Conservation (phyloP, 2,329 filamentous ascomycete species). For the Monilinia aucupariae region DNA sequence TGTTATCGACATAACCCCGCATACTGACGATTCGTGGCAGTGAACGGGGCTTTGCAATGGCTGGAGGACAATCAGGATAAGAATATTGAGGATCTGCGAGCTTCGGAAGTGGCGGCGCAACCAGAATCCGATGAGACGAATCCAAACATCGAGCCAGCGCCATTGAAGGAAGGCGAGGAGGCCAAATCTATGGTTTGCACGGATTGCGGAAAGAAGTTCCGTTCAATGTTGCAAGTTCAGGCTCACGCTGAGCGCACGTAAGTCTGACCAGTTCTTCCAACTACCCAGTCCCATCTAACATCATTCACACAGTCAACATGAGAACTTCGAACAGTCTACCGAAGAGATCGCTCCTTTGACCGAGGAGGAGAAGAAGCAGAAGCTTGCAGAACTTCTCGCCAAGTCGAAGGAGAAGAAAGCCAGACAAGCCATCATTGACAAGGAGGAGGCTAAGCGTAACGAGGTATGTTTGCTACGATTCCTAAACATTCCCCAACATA, state of each 20-base stretch:
- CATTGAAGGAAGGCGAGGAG: constrained; percentile 63
- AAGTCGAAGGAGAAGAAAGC: constrained; percentile 69
- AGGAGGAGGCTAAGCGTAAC: constrained; percentile 76
- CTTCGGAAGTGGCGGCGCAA: constrained; percentile 32
- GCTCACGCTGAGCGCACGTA: constrained; percentile 87
- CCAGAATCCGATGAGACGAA: constrained; percentile 46
- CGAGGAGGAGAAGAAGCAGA: constrained; percentile 83
- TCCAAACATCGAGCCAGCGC: constrained; percentile 52
- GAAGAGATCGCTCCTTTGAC: constrained; percentile 88
- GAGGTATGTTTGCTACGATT: constrained; percentile 51
- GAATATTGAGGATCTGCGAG: constrained; percentile 72
- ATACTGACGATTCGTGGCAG: constrained; percentile 40
- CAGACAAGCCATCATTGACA: constrained; percentile 63
- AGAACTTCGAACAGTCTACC: constrained; percentile 86
- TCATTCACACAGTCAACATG: constrained; percentile 59
- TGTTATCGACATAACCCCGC: neutral
- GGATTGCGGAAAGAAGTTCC: constrained; percentile 88
- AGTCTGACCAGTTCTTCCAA: constrained; percentile 28
- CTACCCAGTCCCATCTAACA: neutral
- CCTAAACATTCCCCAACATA: neutral
- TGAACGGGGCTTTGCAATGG: constrained; percentile 90
- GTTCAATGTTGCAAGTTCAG: constrained; percentile 72
- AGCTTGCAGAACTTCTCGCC: constrained; percentile 66
- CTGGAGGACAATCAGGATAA: constrained; percentile 88
- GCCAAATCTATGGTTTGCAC: constrained; percentile 86